phyloP scores from a whole-genome alignment of 768 basidiomycete species.

The Tubosaeta sp. region DNA sequence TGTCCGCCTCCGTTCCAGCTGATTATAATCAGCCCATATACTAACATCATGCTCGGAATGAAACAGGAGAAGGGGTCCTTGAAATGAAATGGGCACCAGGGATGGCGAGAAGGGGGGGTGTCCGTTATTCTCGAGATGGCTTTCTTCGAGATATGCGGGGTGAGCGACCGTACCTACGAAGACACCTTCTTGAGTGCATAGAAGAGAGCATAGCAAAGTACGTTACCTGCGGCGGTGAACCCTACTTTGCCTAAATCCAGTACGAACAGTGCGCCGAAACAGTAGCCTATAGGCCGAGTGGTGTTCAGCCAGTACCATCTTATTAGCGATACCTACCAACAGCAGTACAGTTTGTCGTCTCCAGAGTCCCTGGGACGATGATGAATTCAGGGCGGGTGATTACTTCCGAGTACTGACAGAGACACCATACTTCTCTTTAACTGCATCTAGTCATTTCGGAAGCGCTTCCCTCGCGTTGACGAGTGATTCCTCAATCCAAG shows the following conservation, averaged over 20 bases:
- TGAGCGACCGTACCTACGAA: slow-evolving; percentile 45
- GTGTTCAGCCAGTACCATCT: no score
- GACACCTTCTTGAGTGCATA: neutral
- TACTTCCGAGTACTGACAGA: neutral
- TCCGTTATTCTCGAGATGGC: slow-evolving; percentile 45
- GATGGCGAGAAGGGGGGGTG: slow-evolving; percentile 30
- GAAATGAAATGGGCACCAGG: neutral
- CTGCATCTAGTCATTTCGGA: slow-evolving; percentile 48
- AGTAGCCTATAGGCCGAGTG: no score
- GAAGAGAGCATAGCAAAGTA: neutral
- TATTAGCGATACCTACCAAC: slow-evolving; percentile 40
- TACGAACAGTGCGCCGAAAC: slow-evolving; percentile 50
- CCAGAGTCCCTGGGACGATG: slow-evolving; percentile 13
- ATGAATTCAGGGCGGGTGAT: no score
- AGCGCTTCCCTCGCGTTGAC: slow-evolving; percentile 34
- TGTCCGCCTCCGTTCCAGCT: slow-evolving; percentile 41
- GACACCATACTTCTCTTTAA: slow-evolving; percentile 46
- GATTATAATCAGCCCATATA: neutral
- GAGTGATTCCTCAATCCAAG: slow-evolving; percentile 36
- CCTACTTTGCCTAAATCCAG: slow-evolving; percentile 42
- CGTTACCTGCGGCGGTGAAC: slow-evolving; percentile 42
- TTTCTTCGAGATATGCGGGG: slow-evolving; percentile 48
- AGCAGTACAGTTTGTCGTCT: slow-evolving; percentile 37
- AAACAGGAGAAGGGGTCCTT: slow-evolving; percentile 22
- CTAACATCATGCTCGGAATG: no score